phyloP scores from a whole-genome alignment of 495 filamentous ascomycete species.

The Trichoderma erinaceum region DNA sequence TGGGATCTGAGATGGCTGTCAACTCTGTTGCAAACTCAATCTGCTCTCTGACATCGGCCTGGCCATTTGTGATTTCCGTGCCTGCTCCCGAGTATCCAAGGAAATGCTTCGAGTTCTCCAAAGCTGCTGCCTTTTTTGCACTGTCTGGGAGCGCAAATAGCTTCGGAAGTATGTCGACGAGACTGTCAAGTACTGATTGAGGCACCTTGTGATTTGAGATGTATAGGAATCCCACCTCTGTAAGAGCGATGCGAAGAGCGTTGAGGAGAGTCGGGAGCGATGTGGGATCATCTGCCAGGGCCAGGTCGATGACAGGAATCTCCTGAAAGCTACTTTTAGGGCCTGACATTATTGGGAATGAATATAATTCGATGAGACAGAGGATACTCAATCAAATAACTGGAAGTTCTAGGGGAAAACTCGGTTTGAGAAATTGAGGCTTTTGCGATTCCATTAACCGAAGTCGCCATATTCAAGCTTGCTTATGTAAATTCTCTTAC shows the following conservation, averaged over 20 bases:
- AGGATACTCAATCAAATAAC: background rate
- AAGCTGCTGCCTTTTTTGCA: constrained; percentile 36
- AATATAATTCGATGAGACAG: no score
- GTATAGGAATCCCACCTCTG: constrained; percentile 48
- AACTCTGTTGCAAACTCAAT: constrained; percentile 52
- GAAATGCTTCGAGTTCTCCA: constrained; percentile 49
- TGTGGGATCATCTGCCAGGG: constrained; percentile 26
- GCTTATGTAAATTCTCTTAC: background rate
- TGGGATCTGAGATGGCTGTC: constrained; percentile 28
- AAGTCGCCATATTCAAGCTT: background rate
- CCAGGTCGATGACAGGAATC: constrained; percentile 45
- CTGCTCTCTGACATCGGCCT: constrained; percentile 46
- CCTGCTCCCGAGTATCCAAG: constrained; percentile 48
- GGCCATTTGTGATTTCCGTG: constrained; percentile 45
- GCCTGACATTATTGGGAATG: background rate
- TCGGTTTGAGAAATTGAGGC: background rate
- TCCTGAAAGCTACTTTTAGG: constrained; percentile 24
- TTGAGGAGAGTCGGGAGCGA: constrained; percentile 27
- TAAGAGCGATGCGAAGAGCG: constrained; percentile 41
- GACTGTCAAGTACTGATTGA: constrained; percentile 26
- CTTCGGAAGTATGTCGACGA: constrained; percentile 35
- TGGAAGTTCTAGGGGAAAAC: background rate
- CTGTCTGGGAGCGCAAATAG: constrained; percentile 38
- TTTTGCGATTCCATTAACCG: background rate
- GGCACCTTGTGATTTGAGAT: constrained; percentile 45